A percentile compares a stretch with the other conserved stretches of the same genome.
Evolutionary conservation across 805 yeast species (phyloP).

Genomic region (Saturnispora gosingensis): DNA sequence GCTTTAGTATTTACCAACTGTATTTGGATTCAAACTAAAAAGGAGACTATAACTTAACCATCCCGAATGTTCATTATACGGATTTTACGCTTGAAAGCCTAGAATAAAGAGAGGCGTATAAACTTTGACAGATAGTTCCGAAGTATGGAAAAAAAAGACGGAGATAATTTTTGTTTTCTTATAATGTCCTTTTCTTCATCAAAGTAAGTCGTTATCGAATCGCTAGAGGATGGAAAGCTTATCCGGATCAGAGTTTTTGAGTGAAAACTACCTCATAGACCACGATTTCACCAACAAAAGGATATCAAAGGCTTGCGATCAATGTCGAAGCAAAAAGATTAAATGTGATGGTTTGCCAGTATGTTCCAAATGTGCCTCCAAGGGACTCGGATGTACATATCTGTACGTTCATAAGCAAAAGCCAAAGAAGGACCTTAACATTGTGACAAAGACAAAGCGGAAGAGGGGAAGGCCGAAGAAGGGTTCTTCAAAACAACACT

Average conservation of each 20-base stretch:
- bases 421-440: not conserved
- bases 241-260: not conserved
- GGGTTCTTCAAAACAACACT: not conserved
- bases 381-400: conserved; percentile 29
- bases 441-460: not conserved
- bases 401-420: conserved; percentile 27
- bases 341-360: conserved; percentile 41
- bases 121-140: not conserved
- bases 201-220: not conserved
- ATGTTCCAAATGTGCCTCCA: conserved; percentile 34
- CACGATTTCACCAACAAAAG: conserved; percentile 13
- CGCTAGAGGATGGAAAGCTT: not conserved
- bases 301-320: conserved; percentile 40
- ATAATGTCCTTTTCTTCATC: not conserved
- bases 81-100: not conserved
- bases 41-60: not conserved
- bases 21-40: not conserved
- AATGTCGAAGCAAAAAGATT: conserved; percentile 39
- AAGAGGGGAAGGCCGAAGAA: conserved; percentile 13
- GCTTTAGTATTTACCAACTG: not conserved
- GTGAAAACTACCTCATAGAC: not conserved
- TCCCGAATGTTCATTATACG: not conserved
- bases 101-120: not conserved
- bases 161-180: not conserved
- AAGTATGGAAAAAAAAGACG: not conserved